Evolutionary conservation across 768 basidiomycete genomes (phyloP), one percentile per base, ranked within the genome.

Genomic region (Flagelloscypha sp.): DNA sequence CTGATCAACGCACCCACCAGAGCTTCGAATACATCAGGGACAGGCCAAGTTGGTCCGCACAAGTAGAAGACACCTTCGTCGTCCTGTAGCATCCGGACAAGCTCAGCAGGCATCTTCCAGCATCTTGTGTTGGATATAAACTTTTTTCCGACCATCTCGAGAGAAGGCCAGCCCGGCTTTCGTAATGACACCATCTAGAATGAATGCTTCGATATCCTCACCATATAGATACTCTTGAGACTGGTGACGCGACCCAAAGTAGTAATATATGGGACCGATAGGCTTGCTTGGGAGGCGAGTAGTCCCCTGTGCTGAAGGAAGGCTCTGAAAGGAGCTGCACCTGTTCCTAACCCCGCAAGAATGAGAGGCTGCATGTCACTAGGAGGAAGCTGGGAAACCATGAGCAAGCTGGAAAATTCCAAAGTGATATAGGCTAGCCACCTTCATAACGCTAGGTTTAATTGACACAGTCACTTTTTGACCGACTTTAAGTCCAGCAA

Each of bases 71-170:
- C 85, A 21, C 88, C 90, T 27, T 72, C 50, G 42, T 79, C 72
- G 38, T 78, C 66, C 48, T 79, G 65, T 37, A 98, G 61, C 75
- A 87, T 79, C 43, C 72, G 61, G 29, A 79, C 80, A 17, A 99
- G 72, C 20, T 68, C 64, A 48, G 76, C 72, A 12, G 84, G n/a
- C 84, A 56, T 99, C 90, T 52, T 94, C 80, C 25, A 77, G 66
- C 92, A 98, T 98, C 72, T 87, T 93, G 68, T 98, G 87, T 58
- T 99, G 95, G 50, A 99, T 99, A 60, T 99, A 99, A 15, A 94
- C 84, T 61, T 99, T 99, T 56, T 79, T 77, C 33, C 76, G 76
- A 1, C 83, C 79, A 53, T 99, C 95, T 41, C 95, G 79, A 23
- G 94, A 97, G 70, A 98, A 99, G 16, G 95, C 95, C 27, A 99